Evolutionary conservation across 345 rosid genomes (phyloP).

Genomic region (Lenwebbia sp.): DNA sequence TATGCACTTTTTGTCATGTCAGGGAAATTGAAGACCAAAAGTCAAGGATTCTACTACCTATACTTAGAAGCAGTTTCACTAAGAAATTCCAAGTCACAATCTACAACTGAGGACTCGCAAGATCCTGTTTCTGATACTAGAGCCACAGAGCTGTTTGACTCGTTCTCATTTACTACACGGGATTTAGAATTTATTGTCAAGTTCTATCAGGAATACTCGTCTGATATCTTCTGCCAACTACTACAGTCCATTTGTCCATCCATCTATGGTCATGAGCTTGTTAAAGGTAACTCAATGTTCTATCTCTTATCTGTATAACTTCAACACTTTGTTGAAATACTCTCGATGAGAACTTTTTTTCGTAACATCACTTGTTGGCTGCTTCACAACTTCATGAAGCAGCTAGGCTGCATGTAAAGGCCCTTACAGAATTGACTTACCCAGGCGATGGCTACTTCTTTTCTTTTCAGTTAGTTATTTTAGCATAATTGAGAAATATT

Average conservation of each 20-base stretch:
- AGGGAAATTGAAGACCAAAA: conserved; percentile 84
- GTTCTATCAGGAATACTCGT: conserved; percentile 71
- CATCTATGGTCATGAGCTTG: conserved; percentile 93
- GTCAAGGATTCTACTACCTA: conserved; percentile 87
- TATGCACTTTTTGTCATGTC: neutral
- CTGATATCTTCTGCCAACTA: conserved; percentile 67
- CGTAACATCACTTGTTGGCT: neutral
- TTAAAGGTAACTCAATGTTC: conserved; percentile 49
- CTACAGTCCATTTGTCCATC: conserved; percentile 93
- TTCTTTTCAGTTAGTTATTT: neutral
- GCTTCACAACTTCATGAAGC: neutral
- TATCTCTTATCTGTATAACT: neutral
- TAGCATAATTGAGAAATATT: neutral
- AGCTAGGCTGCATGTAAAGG: neutral
- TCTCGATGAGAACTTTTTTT: neutral
- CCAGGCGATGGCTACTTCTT: neutral
- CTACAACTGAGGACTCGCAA: conserved; percentile 40
- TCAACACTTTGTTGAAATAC: neutral
- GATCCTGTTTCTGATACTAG: conserved; percentile 32
- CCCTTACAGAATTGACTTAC: neutral
- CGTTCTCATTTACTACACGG: conserved; percentile 66
- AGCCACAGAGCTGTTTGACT: conserved; percentile 50
- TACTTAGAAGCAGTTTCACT: conserved; percentile 82
- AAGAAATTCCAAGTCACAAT: conserved; percentile 67
- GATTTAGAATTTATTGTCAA: conserved; percentile 93